Base-by-base conservation (phyloP, 768 basidiomycete genomes). In the Boletus barrowsii region DNA sequence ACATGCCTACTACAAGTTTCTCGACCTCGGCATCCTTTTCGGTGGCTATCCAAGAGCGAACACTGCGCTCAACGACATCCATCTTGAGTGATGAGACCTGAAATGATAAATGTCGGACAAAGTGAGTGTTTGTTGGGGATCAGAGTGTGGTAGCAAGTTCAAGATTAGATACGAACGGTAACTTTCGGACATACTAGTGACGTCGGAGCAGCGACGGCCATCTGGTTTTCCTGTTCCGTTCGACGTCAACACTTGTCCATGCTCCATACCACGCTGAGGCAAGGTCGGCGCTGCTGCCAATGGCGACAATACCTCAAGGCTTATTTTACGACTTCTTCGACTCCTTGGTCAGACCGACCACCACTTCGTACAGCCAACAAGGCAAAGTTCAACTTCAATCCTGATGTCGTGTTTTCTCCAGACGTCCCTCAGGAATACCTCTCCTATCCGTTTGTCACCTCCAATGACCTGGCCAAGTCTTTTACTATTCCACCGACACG, bases 331-430 rank as follows among this genome's bases (percentile, higher is more conserved):
- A 70, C 65, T 6, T 63, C 62, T 14, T 61, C 58, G 3, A 15
- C 24, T 47, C 51, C 39, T 29, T 57, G 57, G 54, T 52, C 51
- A 29, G 55, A 63, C 40, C 56, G 43, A 42, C 58, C 26, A 18
- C 52, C 50, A 20, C 48, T 45, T 33, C 61, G 48, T 18, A 62
- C 53, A 51, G 10, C 30, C 20, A 42, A 55, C 51, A 55, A 66
- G 43, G 85, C 89, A 66, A 87, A 82, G 71, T 84, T 87, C 81
- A 93, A 93, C 72, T 93, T 88, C 73, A 92, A 91, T 65, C 67
- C 74, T 15, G 75, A 76, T 40, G 72, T 83, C 51, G 79, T 81
- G 35, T 82, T 89, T 65, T 75, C 79, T 36, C 72, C 75, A 20
- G 64, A 62, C 20, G 73, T 77, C 15, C 66, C 73, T 40, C 75